Evolutionary conservation across 2,329 filamentous ascomycete genomes (phyloP), one percentile per base, ranked within the genome.

Genomic region (Calonectria naviculata): DNA sequence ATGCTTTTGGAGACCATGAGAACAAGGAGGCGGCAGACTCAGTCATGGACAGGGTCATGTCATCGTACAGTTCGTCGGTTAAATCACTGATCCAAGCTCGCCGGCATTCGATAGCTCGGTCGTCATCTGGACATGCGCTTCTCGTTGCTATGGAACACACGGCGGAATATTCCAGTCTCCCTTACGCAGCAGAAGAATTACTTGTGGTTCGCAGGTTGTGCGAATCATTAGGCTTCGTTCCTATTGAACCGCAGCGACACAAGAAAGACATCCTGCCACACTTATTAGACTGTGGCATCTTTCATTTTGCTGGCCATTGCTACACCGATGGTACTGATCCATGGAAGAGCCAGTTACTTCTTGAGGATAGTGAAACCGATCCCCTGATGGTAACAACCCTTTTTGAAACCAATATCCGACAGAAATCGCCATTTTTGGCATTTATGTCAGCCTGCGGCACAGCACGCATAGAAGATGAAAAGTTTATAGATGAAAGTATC

Each of bases 261-360:
- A 78, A 75, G 34, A 52, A 71, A 12, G 76, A 81, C 5, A 68
- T 84, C 2, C 2, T 83, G 0, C 9, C 21, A 0, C 42, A 68
- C 3, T 65, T 85, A 4, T 47, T 24, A 3, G 52, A 28, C 0
- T 82, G 80, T 73, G 72, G 76, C 13, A 80, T 86, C 7, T 84
- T 85, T 67, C 84, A 86, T 68, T 87, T 87, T 61, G 84, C 85
- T 2, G 81, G 84, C 8, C 84, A 85, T 65, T 83, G 81, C 3
- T 10, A 19, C 6, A 38, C 49, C 1, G 19, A 67, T 10, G 19
- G 38, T 5, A 61, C 31, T 3, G 63, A 76, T 29, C 73, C 73
- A 0, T 68, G 52, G 2, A 26, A 69, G 31, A 34, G 31, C 31
- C 31, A 34, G 31, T 34, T 34, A 17, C 31, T 34, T 34, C 31